A percentile compares a stretch with the other conserved stretches of the same genome.
Conservation (phyloP, 2,329 filamentous ascomycete genomes). For the Didymella pomorum region DNA sequence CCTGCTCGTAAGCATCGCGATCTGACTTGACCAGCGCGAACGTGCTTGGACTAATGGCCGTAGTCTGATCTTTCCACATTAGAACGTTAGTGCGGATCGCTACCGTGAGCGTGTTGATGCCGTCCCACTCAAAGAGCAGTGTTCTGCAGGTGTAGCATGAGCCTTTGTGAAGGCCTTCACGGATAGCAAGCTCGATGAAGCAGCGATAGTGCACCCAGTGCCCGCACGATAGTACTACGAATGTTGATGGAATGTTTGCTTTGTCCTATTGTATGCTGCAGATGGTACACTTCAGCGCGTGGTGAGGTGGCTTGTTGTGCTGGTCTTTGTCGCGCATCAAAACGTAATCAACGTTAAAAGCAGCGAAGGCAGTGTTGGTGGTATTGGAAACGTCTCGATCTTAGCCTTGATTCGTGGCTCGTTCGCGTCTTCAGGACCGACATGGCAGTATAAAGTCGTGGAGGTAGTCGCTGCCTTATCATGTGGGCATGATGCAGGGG, state of each 20-base stretch:
- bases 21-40: conserved; percentile 4
- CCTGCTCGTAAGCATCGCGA: conserved; percentile 18
- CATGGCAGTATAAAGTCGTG: background rate
- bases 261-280: conserved; percentile 24
- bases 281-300: conserved; percentile 12
- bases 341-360: conserved; percentile 33
- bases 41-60: background rate
- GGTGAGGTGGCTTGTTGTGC: conserved; percentile 21
- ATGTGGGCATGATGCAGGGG: background rate
- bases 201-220: conserved; percentile 42
- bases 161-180: conserved; percentile 1
- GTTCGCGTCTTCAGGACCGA: too few species aligned
- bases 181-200: conserved; percentile 22
- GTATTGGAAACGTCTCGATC: background rate
- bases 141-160: conserved; percentile 27
- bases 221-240: conserved; percentile 31
- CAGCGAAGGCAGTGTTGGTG: conserved; percentile 26
- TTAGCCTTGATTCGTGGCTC: background rate
- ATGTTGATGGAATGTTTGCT: conserved; percentile 16
- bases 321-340: conserved; percentile 19
- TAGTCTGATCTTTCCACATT: conserved; percentile 8
- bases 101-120: conserved; percentile 31
- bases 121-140: conserved; percentile 33
- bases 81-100: conserved; percentile 28
- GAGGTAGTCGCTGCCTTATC: too few species aligned